Conservation (phyloP, 441 rosid species). For the Dalechampia spathulata region DNA sequence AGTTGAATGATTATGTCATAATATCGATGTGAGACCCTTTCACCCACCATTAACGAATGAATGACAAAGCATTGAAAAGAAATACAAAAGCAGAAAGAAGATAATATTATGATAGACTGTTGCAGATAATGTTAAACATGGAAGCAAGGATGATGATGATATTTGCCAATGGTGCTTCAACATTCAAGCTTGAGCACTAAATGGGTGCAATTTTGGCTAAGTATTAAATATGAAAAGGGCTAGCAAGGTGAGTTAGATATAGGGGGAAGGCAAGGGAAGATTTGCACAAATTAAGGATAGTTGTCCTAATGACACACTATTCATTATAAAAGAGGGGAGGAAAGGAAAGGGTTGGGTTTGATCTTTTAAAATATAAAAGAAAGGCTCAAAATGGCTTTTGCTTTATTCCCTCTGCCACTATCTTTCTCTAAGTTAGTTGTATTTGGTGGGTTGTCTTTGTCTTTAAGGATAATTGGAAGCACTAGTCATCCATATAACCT, state of each 20-base stretch:
- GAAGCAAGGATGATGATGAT: too few species aligned
- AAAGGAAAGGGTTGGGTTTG: conserved; percentile 1
- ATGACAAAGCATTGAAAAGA: too few species aligned
- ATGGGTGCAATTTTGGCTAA: background rate
- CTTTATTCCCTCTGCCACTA: conserved; percentile 39
- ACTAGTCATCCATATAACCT: conserved; percentile 31
- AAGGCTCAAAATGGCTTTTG: conserved; percentile 16
- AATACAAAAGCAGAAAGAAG: too few species aligned
- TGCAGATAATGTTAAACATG: too few species aligned
- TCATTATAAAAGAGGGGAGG: background rate
- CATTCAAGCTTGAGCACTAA: background rate
- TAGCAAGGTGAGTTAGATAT: too few species aligned
- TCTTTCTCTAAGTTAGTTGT: conserved; percentile 29
- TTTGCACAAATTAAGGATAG: background rate
- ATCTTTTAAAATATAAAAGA: background rate
- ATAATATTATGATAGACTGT: too few species aligned
- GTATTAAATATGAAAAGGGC: too few species aligned
- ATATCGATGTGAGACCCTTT: too few species aligned
- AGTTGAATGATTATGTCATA: too few species aligned
- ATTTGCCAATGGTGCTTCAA: too few species aligned
- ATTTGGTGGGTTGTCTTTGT: conserved; percentile 56
- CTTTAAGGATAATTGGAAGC: conserved; percentile 44
- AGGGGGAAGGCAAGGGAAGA: background rate
- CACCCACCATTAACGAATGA: too few species aligned
- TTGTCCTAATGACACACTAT: background rate